Evolutionary conservation across 768 basidiomycete genomes (phyloP), one percentile per base, ranked within the genome.

Genomic region (Collybiopsis luxurians): DNA sequence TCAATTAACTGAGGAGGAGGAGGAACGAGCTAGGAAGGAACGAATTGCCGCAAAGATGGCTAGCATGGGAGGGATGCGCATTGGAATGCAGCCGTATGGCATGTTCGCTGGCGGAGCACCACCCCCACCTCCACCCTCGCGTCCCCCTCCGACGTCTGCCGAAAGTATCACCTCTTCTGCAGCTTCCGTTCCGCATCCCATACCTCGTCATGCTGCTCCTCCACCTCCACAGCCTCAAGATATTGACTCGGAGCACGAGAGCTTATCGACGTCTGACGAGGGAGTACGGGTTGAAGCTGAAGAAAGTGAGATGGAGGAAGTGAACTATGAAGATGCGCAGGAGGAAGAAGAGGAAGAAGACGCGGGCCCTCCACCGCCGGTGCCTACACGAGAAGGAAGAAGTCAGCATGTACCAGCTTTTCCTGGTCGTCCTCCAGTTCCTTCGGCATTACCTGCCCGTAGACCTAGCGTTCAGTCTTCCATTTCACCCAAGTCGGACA

Each of bases 251-350:
- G 82, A 83, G 40, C 67, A 73, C 10, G 79, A 75, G 59, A 76
- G 79, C 63, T 60, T 68, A 27, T 63, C 68, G 31, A 70, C 71
- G 30, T 81, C 82, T 3, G 84, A 85, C 19, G 87, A 89, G 44
- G 81, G 81, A 10, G 84, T 85, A 23, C 76, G 77, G 36, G 82
- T 84, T 24, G 89, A 89, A 57, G 81, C 79, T 5, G 87, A 89
- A 63, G 87, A 89, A 62, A 89, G 86, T 59, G 87, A 89, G 64
- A 73, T 83, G 13, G 88, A 90, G 61, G 87, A 89, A 60, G 80
- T 86, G 9, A 73, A 70, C 9, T 75, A 85, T 57, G 81, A 84
- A 34, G 85, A 87, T 59, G 79, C 74, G 9, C 69, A 71, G 50
- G 76, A 81, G 55, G 70, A 71, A 51, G 76, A 81, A 55, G 70